phyloP scores from a whole-genome alignment of 2,329 filamentous ascomycete species.

The Parastagonospora avenae region DNA sequence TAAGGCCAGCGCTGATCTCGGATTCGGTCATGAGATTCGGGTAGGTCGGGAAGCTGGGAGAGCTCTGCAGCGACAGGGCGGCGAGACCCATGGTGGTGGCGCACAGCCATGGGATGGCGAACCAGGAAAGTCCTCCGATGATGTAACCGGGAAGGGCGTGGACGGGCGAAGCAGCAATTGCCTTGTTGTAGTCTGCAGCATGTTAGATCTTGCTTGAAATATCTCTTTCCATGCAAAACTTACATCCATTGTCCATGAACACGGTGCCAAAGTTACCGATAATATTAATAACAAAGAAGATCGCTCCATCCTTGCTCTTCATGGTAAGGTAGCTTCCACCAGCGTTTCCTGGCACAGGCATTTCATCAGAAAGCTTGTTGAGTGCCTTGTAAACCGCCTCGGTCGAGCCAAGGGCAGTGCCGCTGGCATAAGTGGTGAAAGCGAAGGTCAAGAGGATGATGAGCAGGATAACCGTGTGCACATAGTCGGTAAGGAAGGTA shows the following conservation, averaged over 20 bases:
- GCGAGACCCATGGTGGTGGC: slow-evolving; percentile 54
- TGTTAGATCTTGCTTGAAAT: slow-evolving; percentile 3
- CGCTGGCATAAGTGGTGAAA: slow-evolving; percentile 79
- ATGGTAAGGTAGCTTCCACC: slow-evolving; percentile 86
- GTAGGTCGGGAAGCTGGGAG: slow-evolving; percentile 51
- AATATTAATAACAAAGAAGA: slow-evolving; percentile 91
- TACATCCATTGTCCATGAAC: slow-evolving; percentile 80
- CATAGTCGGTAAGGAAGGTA: slow-evolving; percentile 75
- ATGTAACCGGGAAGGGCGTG: slow-evolving; percentile 75
- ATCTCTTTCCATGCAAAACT: background rate
- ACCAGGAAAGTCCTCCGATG: slow-evolving; percentile 53
- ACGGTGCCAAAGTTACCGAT: slow-evolving; percentile 84
- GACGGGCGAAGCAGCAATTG: slow-evolving; percentile 83
- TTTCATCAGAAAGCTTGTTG: slow-evolving; percentile 66
- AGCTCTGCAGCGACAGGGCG: slow-evolving; percentile 50
- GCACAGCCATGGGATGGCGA: slow-evolving; percentile 55
- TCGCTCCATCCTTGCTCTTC: slow-evolving; percentile 76
- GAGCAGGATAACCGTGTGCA: slow-evolving; percentile 82
- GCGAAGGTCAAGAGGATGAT: slow-evolving; percentile 86
- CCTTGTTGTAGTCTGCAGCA: slow-evolving; percentile 73
- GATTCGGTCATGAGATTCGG: slow-evolving; percentile 36
- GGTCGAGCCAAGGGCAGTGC: slow-evolving; percentile 73
- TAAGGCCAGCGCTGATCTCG: slow-evolving; percentile 35
- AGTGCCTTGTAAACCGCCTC: slow-evolving; percentile 78
- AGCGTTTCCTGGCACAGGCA: slow-evolving; percentile 79